A percentile compares a stretch with the other conserved stretches of the same genome.
phyloP scores from a whole-genome alignment of 768 basidiomycete genomes.

The Hortiboletus campestris region DNA sequence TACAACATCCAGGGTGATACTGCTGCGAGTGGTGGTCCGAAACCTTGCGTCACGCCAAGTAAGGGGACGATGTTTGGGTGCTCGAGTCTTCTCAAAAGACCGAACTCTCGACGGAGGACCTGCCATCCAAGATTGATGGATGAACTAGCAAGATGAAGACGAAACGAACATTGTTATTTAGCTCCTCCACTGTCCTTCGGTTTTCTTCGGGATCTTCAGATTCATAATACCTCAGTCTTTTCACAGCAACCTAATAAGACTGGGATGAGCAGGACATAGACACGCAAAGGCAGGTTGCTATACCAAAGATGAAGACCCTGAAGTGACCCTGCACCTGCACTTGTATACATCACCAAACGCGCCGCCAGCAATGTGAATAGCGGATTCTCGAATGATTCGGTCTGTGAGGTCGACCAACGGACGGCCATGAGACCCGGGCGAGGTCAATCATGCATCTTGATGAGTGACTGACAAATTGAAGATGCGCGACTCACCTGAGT shows the following conservation, averaged over 20 bases:
- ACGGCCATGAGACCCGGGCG: neutral
- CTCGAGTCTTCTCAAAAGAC: slow-evolving; percentile 4
- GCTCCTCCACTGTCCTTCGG: neutral
- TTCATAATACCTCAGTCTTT: neutral
- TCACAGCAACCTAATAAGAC: neutral
- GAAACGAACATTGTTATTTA: neutral
- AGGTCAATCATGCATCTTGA: neutral
- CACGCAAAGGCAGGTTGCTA: too few relatives aligned
- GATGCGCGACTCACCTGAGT: too few relatives aligned
- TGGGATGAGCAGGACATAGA: neutral
- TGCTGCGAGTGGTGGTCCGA: neutral
- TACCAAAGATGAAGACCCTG: neutral
- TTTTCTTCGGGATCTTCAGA: neutral
- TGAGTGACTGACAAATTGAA: too few relatives aligned
- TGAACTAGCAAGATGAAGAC: too few relatives aligned
- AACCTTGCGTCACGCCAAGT: neutral
- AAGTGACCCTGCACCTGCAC: neutral
- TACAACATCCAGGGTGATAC: slow-evolving; percentile 1
- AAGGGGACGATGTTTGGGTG: neutral
- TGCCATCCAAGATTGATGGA: neutral
- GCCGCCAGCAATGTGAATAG: neutral
- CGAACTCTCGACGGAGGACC: neutral
- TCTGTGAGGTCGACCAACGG: slow-evolving; percentile 6
- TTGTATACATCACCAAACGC: slow-evolving; percentile 4
- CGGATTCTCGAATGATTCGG: neutral